phyloP scores from a whole-genome alignment of 371 early-diverging fungal genomes.

The Mucor ambiguus region DNA sequence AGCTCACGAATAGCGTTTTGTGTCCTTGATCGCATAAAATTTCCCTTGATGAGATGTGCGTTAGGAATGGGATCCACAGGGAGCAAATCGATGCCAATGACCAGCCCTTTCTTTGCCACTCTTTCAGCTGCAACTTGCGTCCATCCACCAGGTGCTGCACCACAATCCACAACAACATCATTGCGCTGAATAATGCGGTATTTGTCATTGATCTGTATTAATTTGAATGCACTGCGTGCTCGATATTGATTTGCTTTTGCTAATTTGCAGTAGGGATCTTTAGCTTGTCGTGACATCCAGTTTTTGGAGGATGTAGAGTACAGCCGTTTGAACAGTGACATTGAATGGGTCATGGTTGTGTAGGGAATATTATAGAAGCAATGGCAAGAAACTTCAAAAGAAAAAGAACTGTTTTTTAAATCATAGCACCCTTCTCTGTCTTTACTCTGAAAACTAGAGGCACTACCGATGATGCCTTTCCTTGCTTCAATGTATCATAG shows the following conservation, averaged over 20 bases:
- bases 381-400: not conserved
- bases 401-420: too few relatives aligned
- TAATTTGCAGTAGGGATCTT: constrained; percentile 71
- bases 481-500: too few relatives aligned
- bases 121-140: constrained; percentile 76
- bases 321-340: not conserved
- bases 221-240: constrained; percentile 89
- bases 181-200: constrained; percentile 65
- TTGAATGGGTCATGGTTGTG: not conserved
- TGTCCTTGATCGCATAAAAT: constrained; percentile 50
- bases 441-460: too few relatives aligned
- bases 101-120: constrained; percentile 32
- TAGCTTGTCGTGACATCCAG: constrained; percentile 71
- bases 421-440: too few relatives aligned
- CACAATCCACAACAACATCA: constrained; percentile 77
- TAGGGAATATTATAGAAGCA: not conserved
- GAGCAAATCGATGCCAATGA: constrained; percentile 76
- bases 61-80: constrained; percentile 70
- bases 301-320: constrained; percentile 59
- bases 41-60: constrained; percentile 67
- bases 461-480: too few relatives aligned
- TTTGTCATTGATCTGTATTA: constrained; percentile 78
- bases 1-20: constrained; percentile 43
- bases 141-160: constrained; percentile 95
- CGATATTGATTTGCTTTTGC: constrained; percentile 77